A percentile compares a stretch with the other conserved stretches of the same genome.
Conservation (phyloP, 345 rosid genomes). For the Durio zibethinus region DNA sequence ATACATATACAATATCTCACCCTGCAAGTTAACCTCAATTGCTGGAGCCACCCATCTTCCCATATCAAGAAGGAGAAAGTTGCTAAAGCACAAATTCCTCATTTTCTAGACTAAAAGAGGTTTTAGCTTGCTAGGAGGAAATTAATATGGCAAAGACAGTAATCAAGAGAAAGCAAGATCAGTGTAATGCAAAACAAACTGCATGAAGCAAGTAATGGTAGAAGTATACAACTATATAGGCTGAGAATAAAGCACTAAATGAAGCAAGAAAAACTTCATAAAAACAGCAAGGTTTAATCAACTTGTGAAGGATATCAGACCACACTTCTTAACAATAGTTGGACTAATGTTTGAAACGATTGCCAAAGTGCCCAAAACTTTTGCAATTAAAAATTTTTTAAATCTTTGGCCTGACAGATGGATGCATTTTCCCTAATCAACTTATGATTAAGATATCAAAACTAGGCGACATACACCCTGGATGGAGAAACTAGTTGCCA, state of each 20-base stretch:
- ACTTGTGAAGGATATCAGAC: neutral
- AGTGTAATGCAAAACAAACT: neutral
- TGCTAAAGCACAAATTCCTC: neutral
- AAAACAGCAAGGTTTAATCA: neutral
- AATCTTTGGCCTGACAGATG: neutral
- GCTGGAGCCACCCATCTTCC: neutral
- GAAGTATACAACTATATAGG: neutral
- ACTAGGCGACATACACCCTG: neutral
- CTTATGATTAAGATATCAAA: neutral
- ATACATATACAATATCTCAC: neutral
- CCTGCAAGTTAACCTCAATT: neutral
- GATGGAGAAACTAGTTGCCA: neutral
- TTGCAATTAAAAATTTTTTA: neutral
- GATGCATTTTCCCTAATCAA: neutral
- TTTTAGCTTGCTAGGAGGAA: neutral
- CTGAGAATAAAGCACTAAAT: neutral
- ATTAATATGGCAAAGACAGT: neutral
- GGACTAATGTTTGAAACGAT: neutral
- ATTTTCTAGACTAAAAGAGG: neutral
- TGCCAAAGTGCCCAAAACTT: neutral
- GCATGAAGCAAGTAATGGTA: neutral
- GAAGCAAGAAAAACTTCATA: neutral
- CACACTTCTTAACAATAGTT: neutral
- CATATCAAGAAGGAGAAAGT: neutral
- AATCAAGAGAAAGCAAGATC: neutral